Percentiles rank a stretch among this genome's conserved stretches.
These are phyloP conservation scores for Ophiostoma himal-ulmi DNA, from an alignment of 2,329 filamentous ascomycete genomes.

Conservation along the genomic window DNA sequence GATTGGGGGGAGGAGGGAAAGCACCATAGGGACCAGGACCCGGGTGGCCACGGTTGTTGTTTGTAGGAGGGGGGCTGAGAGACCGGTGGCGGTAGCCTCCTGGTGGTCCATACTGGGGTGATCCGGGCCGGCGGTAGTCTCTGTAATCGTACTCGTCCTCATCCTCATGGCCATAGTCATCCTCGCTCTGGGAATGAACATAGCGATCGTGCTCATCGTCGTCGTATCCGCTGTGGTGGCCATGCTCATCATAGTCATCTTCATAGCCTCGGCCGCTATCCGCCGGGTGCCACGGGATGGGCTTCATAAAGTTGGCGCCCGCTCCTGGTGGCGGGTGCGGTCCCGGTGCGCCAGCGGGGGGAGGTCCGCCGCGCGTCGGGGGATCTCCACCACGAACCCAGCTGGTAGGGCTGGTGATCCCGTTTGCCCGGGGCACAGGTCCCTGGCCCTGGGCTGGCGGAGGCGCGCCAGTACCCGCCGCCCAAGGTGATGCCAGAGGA, in stretches of 20 bases:
- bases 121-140: not conserved
- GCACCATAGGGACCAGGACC: not conserved
- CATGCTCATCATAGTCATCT: conserved; percentile 13
- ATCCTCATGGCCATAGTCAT: conserved; percentile 8
- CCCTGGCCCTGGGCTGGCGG: not conserved
- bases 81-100: not conserved
- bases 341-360: not conserved
- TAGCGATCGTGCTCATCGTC: not conserved
- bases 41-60: not conserved
- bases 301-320: not conserved
- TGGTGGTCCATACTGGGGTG: not conserved
- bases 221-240: conserved; percentile 1
- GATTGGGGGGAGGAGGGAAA: not conserved
- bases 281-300: not conserved
- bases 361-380: not conserved
- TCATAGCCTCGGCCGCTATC: not conserved
- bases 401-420: conserved; percentile 12
- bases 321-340: not conserved
- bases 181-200: not conserved
- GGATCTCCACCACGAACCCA: conserved; percentile 5
- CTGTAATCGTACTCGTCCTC: not conserved
- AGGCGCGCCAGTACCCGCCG: not conserved
- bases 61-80: not conserved
- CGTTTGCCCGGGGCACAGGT: not conserved
- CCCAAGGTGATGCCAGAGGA: not conserved